phyloP scores from a whole-genome alignment of 2,329 filamentous ascomycete species.

The Aspergillus neoniger region DNA sequence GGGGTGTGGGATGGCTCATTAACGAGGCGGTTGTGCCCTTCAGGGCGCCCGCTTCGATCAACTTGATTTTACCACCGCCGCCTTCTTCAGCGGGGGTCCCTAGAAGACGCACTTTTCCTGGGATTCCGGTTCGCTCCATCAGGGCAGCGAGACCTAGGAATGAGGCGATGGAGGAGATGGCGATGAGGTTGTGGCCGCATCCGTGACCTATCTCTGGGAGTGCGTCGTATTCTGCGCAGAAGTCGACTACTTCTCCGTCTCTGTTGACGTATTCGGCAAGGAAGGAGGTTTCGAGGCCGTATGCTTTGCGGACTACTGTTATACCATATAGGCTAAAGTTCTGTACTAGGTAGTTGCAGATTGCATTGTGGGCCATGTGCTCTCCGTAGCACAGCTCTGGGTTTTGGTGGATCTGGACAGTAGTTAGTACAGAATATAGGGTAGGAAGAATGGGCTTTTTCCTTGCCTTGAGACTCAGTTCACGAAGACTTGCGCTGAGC shows the following conservation, averaged over 20 bases:
- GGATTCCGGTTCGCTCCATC: not conserved
- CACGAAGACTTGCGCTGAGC: too few relatives aligned
- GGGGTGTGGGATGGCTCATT: constrained; percentile 38
- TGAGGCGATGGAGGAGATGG: constrained; percentile 20
- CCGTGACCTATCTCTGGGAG: constrained; percentile 29
- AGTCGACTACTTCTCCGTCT: constrained; percentile 15
- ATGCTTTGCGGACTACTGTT: not conserved
- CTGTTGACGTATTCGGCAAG: not conserved
- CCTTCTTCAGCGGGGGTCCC: constrained; percentile 32
- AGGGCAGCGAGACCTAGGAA: constrained; percentile 11
- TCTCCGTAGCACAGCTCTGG: constrained; percentile 4
- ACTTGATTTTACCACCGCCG: constrained; percentile 32
- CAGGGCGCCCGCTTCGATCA: constrained; percentile 44
- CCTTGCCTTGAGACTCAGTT: too few relatives aligned
- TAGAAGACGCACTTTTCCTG: constrained; percentile 26
- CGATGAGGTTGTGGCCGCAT: constrained; percentile 30
- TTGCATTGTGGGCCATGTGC: constrained; percentile 1
- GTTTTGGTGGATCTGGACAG: constrained; percentile 18
- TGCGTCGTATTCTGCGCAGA: constrained; percentile 35
- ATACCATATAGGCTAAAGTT: too few relatives aligned
- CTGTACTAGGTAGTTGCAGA: constrained; percentile 5
- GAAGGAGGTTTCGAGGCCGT: constrained; percentile 7
- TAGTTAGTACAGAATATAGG: too few relatives aligned
- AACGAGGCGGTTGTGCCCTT: constrained; percentile 31
- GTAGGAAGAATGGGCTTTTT: too few relatives aligned